Evolutionary conservation across 345 rosid genomes (phyloP).

Genomic region (Angophora floribunda): DNA sequence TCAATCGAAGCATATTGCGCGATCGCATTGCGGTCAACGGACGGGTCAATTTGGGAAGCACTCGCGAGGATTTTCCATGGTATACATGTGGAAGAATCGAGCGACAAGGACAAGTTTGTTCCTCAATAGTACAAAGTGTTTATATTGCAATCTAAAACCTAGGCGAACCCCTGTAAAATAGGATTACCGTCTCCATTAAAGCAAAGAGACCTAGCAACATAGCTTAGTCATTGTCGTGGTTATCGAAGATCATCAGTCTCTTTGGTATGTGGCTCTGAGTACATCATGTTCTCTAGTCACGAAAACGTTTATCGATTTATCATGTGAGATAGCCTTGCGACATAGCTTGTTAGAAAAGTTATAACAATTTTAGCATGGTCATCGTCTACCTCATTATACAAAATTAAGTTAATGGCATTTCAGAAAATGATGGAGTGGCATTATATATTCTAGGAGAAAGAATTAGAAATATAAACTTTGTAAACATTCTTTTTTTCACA

Average conservation of each 20-base stretch:
- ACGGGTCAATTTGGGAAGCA: background rate
- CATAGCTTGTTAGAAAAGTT: background rate
- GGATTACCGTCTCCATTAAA: slow-evolving; percentile 38
- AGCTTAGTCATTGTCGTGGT: background rate
- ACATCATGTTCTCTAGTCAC: background rate
- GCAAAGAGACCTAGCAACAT: background rate
- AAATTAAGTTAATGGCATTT: background rate
- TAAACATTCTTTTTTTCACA: background rate
- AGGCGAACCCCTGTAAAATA: background rate
- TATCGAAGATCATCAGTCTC: background rate
- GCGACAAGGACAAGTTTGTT: background rate
- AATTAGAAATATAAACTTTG: background rate
- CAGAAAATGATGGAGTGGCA: background rate
- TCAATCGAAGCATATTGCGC: background rate
- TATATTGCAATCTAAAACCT: background rate
- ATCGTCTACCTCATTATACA: background rate
- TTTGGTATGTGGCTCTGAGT: background rate
- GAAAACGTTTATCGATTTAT: background rate
- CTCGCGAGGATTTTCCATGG: background rate
- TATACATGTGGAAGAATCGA: background rate
- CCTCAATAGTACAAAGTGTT: background rate
- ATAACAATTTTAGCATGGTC: background rate
- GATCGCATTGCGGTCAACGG: background rate
- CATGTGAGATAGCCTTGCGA: background rate
- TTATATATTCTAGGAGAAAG: background rate